Evolutionary conservation across 2,329 filamentous ascomycete species (phyloP), one percentile per base, ranked within the genome.

Genomic region (Diaporthe vexans): DNA sequence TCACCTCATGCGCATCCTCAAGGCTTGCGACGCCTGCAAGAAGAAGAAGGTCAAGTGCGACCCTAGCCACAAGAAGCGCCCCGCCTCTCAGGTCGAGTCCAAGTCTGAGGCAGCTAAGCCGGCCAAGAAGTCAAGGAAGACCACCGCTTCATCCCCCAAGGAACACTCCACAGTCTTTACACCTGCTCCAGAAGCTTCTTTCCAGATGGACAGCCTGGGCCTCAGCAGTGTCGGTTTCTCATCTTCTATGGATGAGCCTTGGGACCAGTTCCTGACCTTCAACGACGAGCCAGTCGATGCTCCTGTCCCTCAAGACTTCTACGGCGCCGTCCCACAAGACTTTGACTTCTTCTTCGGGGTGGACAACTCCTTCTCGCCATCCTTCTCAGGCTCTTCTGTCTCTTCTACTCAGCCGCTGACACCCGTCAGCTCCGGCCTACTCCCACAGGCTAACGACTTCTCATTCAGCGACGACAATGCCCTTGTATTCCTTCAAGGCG

Each of bases 1-100:
- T 8, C 90, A 92, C 77, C 83, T 92, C 61, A 92, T 93, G 89
- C 86, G 91, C 75, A 90, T 91, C 79, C 90, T 92, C 80, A 92
- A 92, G 83, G 91, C 91, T n/a, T 93, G 91, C 80, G 88, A 91
- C 57, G 84, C 85, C 75, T 93, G 91, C 84, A 85, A 86, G 75
- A 86, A 84, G 80, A 92, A 91, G 87, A 93, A 93, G 87, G 86
- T 89, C 54, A 87, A 90, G 59, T 91, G 90, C 79, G 89, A 91
- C 77, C 90, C 90, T 3, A 89, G 87, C 82, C 89, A 91, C 81
- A 89, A 87, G 85, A 87, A 87, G 83, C 82, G 84, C 37, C 77
- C 80, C 26, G 81, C 83, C 71, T 75, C 85, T 24, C 81, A 81
- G 74, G 76, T 81, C 33, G 83, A 79, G 75, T 78, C 77, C 10